Conservation (phyloP, 345 rosid species). For the Salix caprea region DNA sequence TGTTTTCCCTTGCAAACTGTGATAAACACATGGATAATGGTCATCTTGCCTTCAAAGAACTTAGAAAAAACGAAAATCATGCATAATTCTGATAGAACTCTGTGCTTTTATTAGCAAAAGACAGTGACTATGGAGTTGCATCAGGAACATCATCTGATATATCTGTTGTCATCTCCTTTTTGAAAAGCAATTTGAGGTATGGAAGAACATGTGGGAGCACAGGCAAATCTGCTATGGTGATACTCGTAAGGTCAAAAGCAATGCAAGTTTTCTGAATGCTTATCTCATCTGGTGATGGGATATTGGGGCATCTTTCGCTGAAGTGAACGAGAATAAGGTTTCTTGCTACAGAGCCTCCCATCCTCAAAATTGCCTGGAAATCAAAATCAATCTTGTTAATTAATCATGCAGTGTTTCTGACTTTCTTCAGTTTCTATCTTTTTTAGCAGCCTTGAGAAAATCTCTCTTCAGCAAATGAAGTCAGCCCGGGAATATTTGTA, state of each 20-base stretch:
- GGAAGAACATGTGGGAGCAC: constrained; percentile 76
- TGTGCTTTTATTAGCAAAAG: too few relatives aligned
- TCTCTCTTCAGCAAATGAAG: too few relatives aligned
- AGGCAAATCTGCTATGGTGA: constrained; percentile 78
- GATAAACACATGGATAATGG: too few relatives aligned
- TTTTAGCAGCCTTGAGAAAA: too few relatives aligned
- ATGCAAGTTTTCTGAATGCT: constrained; percentile 89
- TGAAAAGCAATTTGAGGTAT: constrained; percentile 69
- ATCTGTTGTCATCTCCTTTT: constrained; percentile 59
- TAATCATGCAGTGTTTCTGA: background rate
- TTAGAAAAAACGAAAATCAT: too few relatives aligned
- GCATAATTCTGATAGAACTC: too few relatives aligned
- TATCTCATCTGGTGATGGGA: constrained; percentile 65
- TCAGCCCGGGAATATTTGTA: background rate
- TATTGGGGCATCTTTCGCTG: constrained; percentile 92
- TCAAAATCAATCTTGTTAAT: too few relatives aligned
- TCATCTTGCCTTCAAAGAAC: too few relatives aligned
- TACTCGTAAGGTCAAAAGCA: constrained; percentile 85
- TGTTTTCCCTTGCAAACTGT: too few relatives aligned
- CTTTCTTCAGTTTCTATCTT: too few relatives aligned
- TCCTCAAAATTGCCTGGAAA: constrained; percentile 86
- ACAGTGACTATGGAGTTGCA: background rate
- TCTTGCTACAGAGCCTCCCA: constrained; percentile 6
- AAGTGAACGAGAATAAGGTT: constrained; percentile 73
- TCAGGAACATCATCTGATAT: constrained; percentile 46